Evolutionary conservation across 1,284 basidiomycete genomes (phyloP).

Genomic region (Butyriboletus appendiculatus): DNA sequence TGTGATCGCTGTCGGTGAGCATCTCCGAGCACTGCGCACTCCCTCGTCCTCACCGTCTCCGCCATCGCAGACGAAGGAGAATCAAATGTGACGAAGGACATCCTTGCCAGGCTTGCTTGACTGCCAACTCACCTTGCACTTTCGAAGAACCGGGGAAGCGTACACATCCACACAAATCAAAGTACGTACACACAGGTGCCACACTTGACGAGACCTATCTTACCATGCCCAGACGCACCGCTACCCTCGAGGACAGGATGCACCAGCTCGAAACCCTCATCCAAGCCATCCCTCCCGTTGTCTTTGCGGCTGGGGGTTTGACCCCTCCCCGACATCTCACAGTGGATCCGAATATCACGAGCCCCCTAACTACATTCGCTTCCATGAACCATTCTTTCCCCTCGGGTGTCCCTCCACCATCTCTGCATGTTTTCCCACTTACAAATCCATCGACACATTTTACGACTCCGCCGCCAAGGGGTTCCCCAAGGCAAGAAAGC

Average conservation of each 20-base stretch:
- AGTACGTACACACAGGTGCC: conserved; percentile 45
- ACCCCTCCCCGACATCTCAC: conserved; percentile 31
- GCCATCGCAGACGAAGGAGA: conserved; percentile 58
- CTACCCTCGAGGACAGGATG: conserved; percentile 82
- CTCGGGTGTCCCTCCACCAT: conserved; percentile 73
- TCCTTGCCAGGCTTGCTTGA: conserved; percentile 79
- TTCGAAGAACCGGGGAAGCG: conserved; percentile 84
- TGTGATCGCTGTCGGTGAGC: conserved; percentile 85
- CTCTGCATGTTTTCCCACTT: conserved; percentile 70
- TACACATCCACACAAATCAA: conserved; percentile 81
- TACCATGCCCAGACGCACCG: conserved; percentile 53
- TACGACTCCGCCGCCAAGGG: conserved; percentile 42
- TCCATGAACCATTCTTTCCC: conserved; percentile 48
- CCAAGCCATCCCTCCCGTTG: conserved; percentile 76
- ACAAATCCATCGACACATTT: conserved; percentile 80
- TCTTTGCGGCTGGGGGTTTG: conserved; percentile 63
- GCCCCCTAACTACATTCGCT: conserved; percentile 58
- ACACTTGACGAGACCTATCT: conserved; percentile 8
- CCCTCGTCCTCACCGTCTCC: neutral
- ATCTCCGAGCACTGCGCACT: neutral
- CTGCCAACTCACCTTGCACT: conserved; percentile 75
- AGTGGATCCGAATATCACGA: conserved; percentile 37
- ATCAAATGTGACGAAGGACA: conserved; percentile 86
- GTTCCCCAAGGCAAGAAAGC: conserved; percentile 43
- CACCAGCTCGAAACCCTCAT: conserved; percentile 80